A percentile compares a stretch with the other conserved stretches of the same genome.
Conservation (phyloP, 257 asterid species). For the Plantago ovata region DNA sequence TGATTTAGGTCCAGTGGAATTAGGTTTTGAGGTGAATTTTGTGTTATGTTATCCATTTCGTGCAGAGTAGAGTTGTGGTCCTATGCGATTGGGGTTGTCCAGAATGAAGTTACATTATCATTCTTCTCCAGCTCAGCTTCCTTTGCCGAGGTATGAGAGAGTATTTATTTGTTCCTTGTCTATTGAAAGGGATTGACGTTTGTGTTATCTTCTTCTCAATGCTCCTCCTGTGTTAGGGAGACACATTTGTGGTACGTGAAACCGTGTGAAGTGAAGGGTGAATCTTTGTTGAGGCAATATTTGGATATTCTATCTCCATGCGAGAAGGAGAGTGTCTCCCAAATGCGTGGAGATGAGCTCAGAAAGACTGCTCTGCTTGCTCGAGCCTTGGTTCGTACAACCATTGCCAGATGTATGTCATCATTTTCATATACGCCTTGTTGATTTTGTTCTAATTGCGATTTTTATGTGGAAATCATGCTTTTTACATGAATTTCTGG, state of each 20-base stretch:
- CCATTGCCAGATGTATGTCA: conserved; percentile 79
- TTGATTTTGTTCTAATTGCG: no score
- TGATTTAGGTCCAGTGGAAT: no score
- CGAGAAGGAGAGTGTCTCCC: conserved; percentile 58
- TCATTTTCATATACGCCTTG: no score
- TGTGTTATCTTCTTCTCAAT: no score
- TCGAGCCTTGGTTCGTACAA: conserved; percentile 73
- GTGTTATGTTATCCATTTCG: no score
- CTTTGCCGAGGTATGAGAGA: conserved; percentile 40
- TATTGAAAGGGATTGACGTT: not conserved
- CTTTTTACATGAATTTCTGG: no score
- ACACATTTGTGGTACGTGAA: conserved; percentile 79
- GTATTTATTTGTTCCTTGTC: not conserved
- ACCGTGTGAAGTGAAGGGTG: conserved; percentile 64
- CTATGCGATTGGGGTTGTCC: conserved; percentile 25
- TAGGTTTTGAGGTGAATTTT: no score
- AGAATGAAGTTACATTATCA: conserved; percentile 46
- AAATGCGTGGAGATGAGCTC: conserved; percentile 46
- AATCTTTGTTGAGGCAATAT: conserved; percentile 52
- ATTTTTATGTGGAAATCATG: no score
- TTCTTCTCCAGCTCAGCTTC: conserved; percentile 47
- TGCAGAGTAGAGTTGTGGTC: no score
- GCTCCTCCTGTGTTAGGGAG: conserved; percentile 49
- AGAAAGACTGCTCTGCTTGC: conserved; percentile 72
- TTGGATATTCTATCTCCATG: conserved; percentile 60